phyloP scores from a whole-genome alignment of 345 rosid genomes.

The Syzygium aromaticum region DNA sequence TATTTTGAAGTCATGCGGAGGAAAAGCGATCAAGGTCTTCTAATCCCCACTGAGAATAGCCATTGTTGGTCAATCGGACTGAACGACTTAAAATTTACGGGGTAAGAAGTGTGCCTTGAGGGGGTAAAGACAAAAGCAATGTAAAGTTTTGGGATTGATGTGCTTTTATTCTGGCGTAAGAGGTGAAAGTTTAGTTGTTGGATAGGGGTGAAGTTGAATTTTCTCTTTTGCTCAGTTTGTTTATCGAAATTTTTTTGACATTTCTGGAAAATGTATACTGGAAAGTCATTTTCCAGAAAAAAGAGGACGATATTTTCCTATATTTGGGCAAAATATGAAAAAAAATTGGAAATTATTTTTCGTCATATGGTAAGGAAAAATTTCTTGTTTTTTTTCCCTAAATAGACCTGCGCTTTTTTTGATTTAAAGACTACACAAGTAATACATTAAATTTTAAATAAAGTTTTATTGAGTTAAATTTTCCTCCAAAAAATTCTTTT shows the following conservation, averaged over 20 bases:
- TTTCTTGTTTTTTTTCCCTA: neutral
- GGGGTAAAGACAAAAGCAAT: neutral
- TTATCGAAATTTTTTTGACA: neutral
- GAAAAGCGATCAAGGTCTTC: neutral
- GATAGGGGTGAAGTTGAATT: neutral
- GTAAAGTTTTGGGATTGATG: neutral
- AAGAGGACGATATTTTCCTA: no score
- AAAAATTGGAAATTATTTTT: neutral
- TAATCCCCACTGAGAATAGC: neutral
- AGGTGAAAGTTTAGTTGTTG: neutral
- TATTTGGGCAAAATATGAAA: neutral
- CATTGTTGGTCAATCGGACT: neutral
- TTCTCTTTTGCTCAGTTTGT: neutral
- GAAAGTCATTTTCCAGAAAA: neutral
- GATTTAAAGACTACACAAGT: neutral
- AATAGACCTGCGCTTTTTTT: neutral
- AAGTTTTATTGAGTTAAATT: neutral
- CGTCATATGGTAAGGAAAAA: neutral
- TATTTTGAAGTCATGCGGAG: neutral
- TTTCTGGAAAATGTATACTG: neutral
- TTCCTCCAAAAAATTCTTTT: neutral
- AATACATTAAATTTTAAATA: neutral
- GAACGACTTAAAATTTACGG: neutral
- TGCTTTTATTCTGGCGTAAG: neutral
- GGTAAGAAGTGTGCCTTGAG: neutral